Percentiles rank a stretch among this genome's conserved stretches.
phyloP scores from a whole-genome alignment of 2,329 filamentous ascomycete species.

The Trichoderma cornu-damae region DNA sequence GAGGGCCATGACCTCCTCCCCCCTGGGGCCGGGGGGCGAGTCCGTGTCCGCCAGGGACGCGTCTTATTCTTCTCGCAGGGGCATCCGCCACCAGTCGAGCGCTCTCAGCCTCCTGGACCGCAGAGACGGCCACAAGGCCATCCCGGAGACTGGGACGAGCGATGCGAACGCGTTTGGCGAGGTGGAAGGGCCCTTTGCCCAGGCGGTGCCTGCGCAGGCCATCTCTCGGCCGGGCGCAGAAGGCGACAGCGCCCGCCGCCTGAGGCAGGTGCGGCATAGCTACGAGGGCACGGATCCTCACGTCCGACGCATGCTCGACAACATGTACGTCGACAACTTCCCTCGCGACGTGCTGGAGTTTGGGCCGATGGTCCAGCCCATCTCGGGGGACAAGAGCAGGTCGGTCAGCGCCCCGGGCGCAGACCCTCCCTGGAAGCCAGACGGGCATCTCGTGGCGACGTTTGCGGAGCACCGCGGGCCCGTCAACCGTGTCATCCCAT shows the following conservation, averaged over 20 bases:
- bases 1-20: constrained; percentile 32
- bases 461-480: constrained; percentile 82
- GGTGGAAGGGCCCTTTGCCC: constrained; percentile 53
- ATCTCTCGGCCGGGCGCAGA: constrained; percentile 23
- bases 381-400: constrained; percentile 51
- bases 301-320: constrained; percentile 68
- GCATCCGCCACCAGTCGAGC: constrained; percentile 54
- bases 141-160: constrained; percentile 54
- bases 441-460: constrained; percentile 77
- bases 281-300: constrained; percentile 75
- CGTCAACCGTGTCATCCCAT: constrained; percentile 73
- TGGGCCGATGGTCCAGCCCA: constrained; percentile 72
- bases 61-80: constrained; percentile 40
- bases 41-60: constrained; percentile 37
- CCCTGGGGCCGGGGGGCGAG: constrained; percentile 31
- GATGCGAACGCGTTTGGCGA: constrained; percentile 56
- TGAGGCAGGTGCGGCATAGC: constrained; percentile 62
- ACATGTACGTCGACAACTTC: constrained; percentile 73
- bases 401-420: constrained; percentile 43
- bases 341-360: constrained; percentile 63
- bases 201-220: constrained; percentile 26
- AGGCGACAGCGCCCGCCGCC: constrained; percentile 32
- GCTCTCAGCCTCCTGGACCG: constrained; percentile 56
- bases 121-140: constrained; percentile 54
- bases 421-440: constrained; percentile 68